Evolutionary conservation across 192 early-diverging fungal species (phyloP).

Genomic region (Backusella luteola): DNA sequence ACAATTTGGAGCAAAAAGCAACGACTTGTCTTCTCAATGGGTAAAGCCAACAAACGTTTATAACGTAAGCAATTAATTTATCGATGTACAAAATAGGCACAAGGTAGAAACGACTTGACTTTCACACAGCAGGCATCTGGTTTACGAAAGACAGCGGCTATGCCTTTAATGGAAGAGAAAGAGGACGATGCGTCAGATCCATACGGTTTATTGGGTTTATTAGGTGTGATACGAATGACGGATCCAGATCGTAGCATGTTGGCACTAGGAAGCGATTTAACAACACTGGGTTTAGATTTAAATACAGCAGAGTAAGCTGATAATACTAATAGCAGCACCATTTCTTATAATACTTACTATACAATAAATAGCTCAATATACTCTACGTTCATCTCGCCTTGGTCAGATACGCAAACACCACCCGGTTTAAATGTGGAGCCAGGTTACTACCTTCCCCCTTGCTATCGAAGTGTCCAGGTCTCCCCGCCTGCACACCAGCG

Average conservation of each 20-base stretch:
- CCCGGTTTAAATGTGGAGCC: conserved; percentile 55
- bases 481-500: background rate
- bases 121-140: conserved; percentile 3
- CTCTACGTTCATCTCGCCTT: conserved; percentile 89
- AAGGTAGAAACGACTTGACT: conserved; percentile 4
- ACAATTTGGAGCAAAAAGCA: conserved; percentile 6
- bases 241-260: conserved; percentile 77
- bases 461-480: background rate
- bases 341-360: too few relatives aligned
- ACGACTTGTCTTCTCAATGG: background rate
- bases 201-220: conserved; percentile 81
- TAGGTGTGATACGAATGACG: conserved; percentile 75
- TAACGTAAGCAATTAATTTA: too few relatives aligned
- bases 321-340: too few relatives aligned
- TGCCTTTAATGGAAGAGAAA: background rate
- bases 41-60: background rate
- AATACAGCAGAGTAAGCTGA: conserved; percentile 58
- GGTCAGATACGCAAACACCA: conserved; percentile 69
- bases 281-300: conserved; percentile 76
- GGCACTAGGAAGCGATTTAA: conserved; percentile 85
- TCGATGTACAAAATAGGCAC: background rate
- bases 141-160: background rate
- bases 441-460: background rate
- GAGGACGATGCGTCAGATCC: conserved; percentile 44
- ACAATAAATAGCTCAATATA: conserved; percentile 53